Evolutionary conservation across 2,329 filamentous ascomycete species (phyloP), one percentile per base, ranked within the genome.

Genomic region (Trichoderma citrinoviride): DNA sequence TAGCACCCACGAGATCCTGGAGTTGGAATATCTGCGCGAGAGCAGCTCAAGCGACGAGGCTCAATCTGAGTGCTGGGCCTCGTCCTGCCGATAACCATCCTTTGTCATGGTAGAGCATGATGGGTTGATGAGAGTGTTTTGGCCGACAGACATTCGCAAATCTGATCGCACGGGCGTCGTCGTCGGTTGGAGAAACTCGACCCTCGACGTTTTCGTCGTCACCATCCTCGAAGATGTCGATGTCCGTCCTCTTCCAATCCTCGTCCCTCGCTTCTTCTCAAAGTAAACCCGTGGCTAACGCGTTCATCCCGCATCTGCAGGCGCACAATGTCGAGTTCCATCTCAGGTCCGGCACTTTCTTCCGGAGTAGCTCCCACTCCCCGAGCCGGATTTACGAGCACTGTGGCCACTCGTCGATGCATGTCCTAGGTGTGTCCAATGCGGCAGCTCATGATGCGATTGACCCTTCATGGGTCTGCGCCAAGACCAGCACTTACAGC

Each of bases 81-180:
- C 74, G 64, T 64, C 62, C 55, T 60, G 62, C 61, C 27, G 37
- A 62, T 71, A 70, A 72, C 68, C 67, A 71, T 71, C 71, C 71
- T 74, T 75, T 79, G 85, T 83, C 83, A 89, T 89, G 86, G 81
- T 85, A 81, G 85, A 86, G 80, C 83, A 87, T 83, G 86, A 95
- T 91, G 93, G 91, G 74, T 83, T 98, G 82, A 92, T 98, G 89
- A 92, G 95, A 82, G 89, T 99, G 81, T 98, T 99, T 82, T 99
- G 95, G 95, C 96, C 95, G 73, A 90, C 90, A 73, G 93, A 96
- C 79, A 87, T 92, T 73, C 84, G 86, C 62, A 85, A 83, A 77
- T 90, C 89, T 63, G 85, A 87, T 70, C 83, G 86, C 65, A 87
- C 92, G 47, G 95, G 94, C 50, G 91, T 97, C 67, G 87, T 99